Percentiles rank a stretch among this genome's conserved stretches.
Conservation (phyloP, 495 filamentous ascomycete species). For the Oidiodendron maius region DNA sequence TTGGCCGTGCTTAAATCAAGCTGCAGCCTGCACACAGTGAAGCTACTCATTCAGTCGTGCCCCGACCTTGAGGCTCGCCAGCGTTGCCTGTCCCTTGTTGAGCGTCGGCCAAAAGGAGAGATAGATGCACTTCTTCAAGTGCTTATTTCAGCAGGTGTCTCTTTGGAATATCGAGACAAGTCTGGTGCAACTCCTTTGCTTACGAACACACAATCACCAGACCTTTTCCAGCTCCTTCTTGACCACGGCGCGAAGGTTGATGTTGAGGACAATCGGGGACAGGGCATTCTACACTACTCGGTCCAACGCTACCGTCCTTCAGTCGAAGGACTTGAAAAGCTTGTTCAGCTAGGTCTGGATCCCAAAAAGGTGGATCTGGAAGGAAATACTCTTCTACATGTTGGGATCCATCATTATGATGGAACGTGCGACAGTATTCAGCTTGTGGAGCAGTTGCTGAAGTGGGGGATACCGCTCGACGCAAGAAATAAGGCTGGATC, state of each 20-base stretch:
- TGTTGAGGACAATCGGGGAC: conserved; percentile 3
- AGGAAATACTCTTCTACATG: conserved; percentile 11
- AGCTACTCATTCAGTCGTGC: conserved; percentile 4
- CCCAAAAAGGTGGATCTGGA: conserved; percentile 6
- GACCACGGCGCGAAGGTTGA: conserved; percentile 12
- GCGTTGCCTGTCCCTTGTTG: conserved; percentile 2
- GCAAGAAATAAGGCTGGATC: conserved; percentile 16
- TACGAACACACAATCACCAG: neutral
- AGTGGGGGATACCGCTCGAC: conserved; percentile 10
- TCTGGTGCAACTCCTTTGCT: conserved; percentile 18
- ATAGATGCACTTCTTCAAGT: neutral
- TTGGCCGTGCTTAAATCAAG: neutral
- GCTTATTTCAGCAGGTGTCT: conserved; percentile 4
- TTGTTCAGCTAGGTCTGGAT: neutral
- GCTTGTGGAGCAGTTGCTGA: conserved; percentile 7
- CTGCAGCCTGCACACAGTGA: conserved; percentile 8
- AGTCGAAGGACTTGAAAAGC: neutral
- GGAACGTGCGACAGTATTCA: neutral
- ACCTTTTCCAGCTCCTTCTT: conserved; percentile 7
- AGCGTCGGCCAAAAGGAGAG: neutral
- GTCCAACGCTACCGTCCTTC: neutral
- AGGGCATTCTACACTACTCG: conserved; percentile 9
- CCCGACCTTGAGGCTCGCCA: conserved; percentile 2
- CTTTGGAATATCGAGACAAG: conserved; percentile 20
- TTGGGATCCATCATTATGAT: neutral